Evolutionary conservation across 139 green algal genomes (phyloP), one percentile per base, ranked within the genome.

Genomic region (Pleodorina starrii): DNA sequence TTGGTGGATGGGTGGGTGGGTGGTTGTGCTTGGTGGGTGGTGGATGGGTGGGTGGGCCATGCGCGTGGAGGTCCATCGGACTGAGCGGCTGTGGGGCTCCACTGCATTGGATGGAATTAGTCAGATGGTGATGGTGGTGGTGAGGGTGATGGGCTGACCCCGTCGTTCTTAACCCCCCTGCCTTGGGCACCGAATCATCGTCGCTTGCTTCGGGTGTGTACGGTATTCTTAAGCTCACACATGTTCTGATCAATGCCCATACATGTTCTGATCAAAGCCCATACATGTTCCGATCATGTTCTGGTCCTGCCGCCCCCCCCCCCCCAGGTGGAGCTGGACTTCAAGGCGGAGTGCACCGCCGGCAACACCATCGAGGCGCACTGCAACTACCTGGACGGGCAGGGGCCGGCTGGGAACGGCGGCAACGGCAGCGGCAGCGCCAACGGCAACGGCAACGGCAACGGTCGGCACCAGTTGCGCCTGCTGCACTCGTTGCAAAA

Each of bases 291-390:
- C 51, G 17, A 14, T 17, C 9, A 32, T 25, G 54, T 66, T 12
- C 3, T 66, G 6, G 9, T 27, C n/a, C n/a, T n/a, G n/a, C n/a
- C n/a, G n/a, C n/a, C n/a, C n/a, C n/a, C n/a, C n/a, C n/a, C n/a
- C n/a, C n/a, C n/a, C n/a, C 85, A 98, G 95, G 82, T 98, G 7
- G 97, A 98, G 89, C 90, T 98, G 36, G 97, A 99, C 86, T 99
- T 97, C 93, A 98, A 98, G 91, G 92, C 92, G 0, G 97, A 99
- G 94, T 98, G 96, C 89, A 88, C 88, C 17, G 94, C 93, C 19
- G 97, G 97, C 5, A 92, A 98, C 54, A 90, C 90, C 38, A 89
- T 98, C 5, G 91, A 97, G 71, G 91, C 90, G 16, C 68, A 94
- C 59, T 93, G 88, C 51, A 91, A 91, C 63, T 79, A 69, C 0